A percentile compares a stretch with the other conserved stretches of the same genome.
phyloP scores from a whole-genome alignment of 225 moss, liverwort and hornwort genomes.

The Marchantia paleacea region DNA sequence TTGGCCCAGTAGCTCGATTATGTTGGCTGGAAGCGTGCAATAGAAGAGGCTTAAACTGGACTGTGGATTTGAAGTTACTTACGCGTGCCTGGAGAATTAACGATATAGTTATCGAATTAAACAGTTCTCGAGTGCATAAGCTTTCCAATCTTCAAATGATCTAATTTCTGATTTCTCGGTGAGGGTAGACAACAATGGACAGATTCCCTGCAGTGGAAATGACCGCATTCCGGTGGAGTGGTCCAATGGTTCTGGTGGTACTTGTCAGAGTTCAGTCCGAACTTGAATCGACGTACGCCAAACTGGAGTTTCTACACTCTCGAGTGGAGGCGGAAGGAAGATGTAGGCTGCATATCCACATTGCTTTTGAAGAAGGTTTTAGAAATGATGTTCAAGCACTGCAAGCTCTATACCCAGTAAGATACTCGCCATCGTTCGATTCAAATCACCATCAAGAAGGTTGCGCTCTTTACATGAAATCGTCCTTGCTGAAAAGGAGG shows the following conservation, averaged over 20 bases:
- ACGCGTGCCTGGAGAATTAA: too few relatives aligned
- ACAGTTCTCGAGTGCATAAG: too few relatives aligned
- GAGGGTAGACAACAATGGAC: constrained; percentile 37
- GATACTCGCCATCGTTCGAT: neutral
- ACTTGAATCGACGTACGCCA: constrained; percentile 26
- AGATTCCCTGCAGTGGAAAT: constrained; percentile 42
- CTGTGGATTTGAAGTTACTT: too few relatives aligned
- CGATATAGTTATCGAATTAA: too few relatives aligned
- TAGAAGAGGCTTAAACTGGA: too few relatives aligned
- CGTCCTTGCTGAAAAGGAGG: too few relatives aligned
- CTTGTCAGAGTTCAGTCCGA: constrained; percentile 28
- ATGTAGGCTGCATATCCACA: constrained; percentile 35
- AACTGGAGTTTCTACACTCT: constrained; percentile 28
- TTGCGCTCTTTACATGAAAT: neutral
- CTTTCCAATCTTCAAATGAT: neutral
- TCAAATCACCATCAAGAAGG: neutral
- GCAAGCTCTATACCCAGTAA: constrained; percentile 41
- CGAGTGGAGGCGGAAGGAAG: constrained; percentile 35
- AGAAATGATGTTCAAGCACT: constrained; percentile 26
- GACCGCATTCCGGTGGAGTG: constrained; percentile 44
- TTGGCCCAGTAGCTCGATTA: neutral
- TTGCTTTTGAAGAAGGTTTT: constrained; percentile 25
- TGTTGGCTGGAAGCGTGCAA: neutral
- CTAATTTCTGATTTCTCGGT: neutral
- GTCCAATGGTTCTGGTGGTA: constrained; percentile 37